These are phyloP conservation scores for Adansonia madagascariensis DNA, from an alignment of 441 rosid species.

Conservation along the genomic window DNA sequence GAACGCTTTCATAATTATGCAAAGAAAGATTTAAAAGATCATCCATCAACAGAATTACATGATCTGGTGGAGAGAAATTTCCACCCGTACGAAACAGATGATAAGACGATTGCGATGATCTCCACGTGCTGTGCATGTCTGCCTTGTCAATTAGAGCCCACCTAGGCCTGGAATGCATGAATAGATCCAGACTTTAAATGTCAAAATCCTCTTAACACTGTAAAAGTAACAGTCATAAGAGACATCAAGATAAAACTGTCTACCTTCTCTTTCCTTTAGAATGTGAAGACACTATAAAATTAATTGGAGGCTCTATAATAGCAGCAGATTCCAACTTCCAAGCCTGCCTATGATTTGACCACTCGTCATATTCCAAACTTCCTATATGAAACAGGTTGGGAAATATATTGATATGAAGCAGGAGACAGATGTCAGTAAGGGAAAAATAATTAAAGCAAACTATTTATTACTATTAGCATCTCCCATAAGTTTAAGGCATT, in stretches of 20 bases:
- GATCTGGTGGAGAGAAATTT: constrained; percentile 76
- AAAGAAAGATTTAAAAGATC: constrained; percentile 85
- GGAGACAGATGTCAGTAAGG: constrained; percentile 4
- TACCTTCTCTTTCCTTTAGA: constrained; percentile 96
- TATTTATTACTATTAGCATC: constrained; percentile 11
- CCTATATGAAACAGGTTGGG: constrained; percentile 55
- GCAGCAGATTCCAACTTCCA: constrained; percentile 99
- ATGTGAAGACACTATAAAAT: constrained; percentile 84
- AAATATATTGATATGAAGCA: constrained; percentile 22
- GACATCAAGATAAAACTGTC: constrained; percentile 25
- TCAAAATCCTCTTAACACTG: constrained; percentile 17
- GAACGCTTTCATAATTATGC: constrained; percentile 98
- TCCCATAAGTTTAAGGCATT: constrained; percentile 21
- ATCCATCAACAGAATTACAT: constrained; percentile 70
- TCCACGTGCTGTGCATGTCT: constrained; percentile 98
- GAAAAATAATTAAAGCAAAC: constrained; percentile 18
- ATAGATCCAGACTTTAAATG: constrained; percentile 25
- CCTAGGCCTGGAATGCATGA: constrained; percentile 73
- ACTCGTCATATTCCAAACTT: constrained; percentile 94
- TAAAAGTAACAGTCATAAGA: constrained; percentile 18
- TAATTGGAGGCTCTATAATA: constrained; percentile 91
- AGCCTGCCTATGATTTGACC: constrained; percentile 99
- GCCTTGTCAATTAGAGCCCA: constrained; percentile 99
- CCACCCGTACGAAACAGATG: constrained; percentile 85
- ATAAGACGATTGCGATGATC: constrained; percentile 96